Base-by-base conservation (phyloP, 2,329 filamentous ascomycete genomes). In the Tothia fuscella region DNA sequence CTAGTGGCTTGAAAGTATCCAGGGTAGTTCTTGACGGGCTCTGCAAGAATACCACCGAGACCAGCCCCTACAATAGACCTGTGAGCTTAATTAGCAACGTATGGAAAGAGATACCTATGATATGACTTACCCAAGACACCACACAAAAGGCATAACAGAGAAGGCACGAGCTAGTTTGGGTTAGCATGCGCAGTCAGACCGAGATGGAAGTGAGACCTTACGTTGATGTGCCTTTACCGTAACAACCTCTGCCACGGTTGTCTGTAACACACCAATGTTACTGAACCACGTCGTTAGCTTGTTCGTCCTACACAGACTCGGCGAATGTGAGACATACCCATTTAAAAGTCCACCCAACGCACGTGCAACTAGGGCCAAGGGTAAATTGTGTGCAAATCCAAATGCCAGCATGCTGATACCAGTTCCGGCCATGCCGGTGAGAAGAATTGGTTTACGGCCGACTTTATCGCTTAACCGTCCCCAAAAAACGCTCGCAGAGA, bases 61-160 rank as follows among this genome's bases (percentile, higher is more conserved):
- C 84, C 82, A 36, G 89, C 88, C 25, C 91, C 91, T 51, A 95
- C 71, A 53, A 96, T 94, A 21, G 89, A 94, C 52, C 81, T 85
- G 53, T 24, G 17, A 52, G 51, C 47, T 44, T 51, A 53, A 57
- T 50, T 14, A 14, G 20, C 7, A 38, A 10, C 4, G 39, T 25
- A 44, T 26, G 42, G 36, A 47, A 48, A 39, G 44, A 36, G 42
- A 44, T 22, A n/a, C n/a, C n/a, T 39, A 29, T 17, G 28, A 30
- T 24, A 6, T 30, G 28, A 53, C 58, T 64, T 68, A 85, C 70
- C 91, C 91, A 55, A 98, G 72, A 57, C 88, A 95, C 91, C 91
- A 98, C 20, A 96, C 85, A 58, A 94, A 86, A 5, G 91, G 91
- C 87, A 98, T 95, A 51, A 96, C 88, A 10, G 89, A 86, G 64